These are phyloP conservation scores for Paramecium pentaurelia DNA, from an alignment of 73 alveolate species.

Conservation along the genomic window DNA sequence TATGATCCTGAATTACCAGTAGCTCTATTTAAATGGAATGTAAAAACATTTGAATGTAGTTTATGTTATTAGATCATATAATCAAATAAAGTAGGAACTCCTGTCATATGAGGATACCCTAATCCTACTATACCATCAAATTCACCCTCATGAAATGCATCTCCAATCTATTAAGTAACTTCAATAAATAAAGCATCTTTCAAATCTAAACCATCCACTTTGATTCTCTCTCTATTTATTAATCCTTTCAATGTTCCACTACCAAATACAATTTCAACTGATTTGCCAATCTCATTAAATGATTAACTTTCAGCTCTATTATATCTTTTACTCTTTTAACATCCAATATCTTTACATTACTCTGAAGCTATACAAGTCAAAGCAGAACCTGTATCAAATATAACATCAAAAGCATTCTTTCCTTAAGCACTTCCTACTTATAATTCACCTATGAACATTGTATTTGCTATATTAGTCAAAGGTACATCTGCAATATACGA, in stretches of 20 bases:
- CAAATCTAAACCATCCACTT: constrained; percentile 48
- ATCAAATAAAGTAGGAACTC: constrained; percentile 54
- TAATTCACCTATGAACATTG: constrained; percentile 45
- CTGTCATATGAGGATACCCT: constrained; percentile 56
- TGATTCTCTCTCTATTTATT: constrained; percentile 56
- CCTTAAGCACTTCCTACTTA: constrained; percentile 55
- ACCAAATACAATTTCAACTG: constrained; percentile 59
- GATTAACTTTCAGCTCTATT: constrained; percentile 44
- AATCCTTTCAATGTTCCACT: constrained; percentile 61
- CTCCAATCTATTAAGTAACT: constrained; percentile 60
- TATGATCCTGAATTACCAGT: constrained; percentile 57
- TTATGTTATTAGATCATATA: constrained; percentile 42
- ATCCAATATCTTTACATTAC: constrained; percentile 49
- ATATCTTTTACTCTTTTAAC: constrained; percentile 47
- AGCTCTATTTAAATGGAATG: constrained; percentile 58
- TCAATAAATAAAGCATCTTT: constrained; percentile 59
- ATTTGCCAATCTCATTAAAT: constrained; percentile 49
- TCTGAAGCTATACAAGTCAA: constrained; percentile 53
- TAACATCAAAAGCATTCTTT: constrained; percentile 57
- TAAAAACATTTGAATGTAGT: constrained; percentile 43
- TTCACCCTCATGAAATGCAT: constrained; percentile 41
- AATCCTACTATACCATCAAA: constrained; percentile 67
- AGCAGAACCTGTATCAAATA: constrained; percentile 68
- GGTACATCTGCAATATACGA: constrained; percentile 4
- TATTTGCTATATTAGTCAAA: constrained; percentile 23